Conservation (phyloP, 2,329 filamentous ascomycete species). For the Aspergillus texensis region DNA sequence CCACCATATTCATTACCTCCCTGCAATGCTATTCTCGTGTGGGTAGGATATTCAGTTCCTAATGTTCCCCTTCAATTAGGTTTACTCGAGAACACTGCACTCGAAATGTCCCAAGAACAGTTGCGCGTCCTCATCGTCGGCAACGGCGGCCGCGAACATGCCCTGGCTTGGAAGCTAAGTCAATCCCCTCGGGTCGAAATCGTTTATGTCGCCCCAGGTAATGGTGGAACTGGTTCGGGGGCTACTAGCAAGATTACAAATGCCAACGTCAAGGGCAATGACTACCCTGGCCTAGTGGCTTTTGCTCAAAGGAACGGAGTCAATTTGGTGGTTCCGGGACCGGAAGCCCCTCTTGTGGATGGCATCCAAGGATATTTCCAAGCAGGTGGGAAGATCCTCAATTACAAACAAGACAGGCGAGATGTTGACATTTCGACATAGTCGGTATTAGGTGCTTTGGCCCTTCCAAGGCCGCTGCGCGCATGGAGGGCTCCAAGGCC, state of each 20-base stretch:
- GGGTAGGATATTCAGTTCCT: not conserved
- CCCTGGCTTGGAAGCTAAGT: constrained; percentile 89
- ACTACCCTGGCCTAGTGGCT: constrained; percentile 75
- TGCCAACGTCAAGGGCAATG: constrained; percentile 69
- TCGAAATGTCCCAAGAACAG: constrained; percentile 45
- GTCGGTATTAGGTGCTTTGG: constrained; percentile 82
- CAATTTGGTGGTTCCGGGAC: constrained; percentile 85
- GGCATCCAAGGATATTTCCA: constrained; percentile 85
- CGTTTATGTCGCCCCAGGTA: constrained; percentile 72
- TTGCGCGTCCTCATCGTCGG: constrained; percentile 83
- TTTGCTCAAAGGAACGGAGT: constrained; percentile 74
- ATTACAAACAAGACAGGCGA: not conserved
- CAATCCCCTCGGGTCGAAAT: constrained; percentile 77
- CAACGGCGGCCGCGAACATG: constrained; percentile 92
- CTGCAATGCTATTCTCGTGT: not conserved
- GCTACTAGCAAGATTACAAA: constrained; percentile 68
- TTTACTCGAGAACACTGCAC: constrained; percentile 24
- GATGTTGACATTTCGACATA: constrained; percentile 19
- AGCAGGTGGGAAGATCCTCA: constrained; percentile 43
- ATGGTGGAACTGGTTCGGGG: constrained; percentile 76
- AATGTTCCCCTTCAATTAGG: constrained; percentile 8
- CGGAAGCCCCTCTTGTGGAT: constrained; percentile 90
- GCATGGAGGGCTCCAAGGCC: constrained; percentile 94
- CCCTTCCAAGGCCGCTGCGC: constrained; percentile 78
- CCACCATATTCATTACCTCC: not conserved